These are phyloP conservation scores for Tylopilus balloui DNA, from an alignment of 768 basidiomycete species.

Conservation along the genomic window DNA sequence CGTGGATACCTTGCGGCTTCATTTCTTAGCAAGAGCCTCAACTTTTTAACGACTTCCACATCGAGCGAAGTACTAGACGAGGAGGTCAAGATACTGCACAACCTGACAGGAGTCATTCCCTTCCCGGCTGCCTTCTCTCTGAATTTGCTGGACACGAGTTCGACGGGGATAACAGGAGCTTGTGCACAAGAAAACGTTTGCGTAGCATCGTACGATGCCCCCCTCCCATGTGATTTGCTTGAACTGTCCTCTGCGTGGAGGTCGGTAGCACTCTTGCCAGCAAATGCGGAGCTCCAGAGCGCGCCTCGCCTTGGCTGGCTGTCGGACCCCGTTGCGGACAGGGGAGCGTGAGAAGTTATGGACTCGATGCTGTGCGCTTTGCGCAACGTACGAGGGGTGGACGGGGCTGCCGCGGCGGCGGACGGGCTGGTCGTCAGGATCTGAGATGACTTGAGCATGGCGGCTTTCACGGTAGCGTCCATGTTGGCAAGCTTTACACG, in stretches of 20 bases:
- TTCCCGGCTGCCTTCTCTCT: slow-evolving; percentile 55
- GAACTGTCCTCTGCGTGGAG: slow-evolving; percentile 26
- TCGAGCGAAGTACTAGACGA: slow-evolving; percentile 75
- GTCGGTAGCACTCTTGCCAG: slow-evolving; percentile 30
- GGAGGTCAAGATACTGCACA: slow-evolving; percentile 61
- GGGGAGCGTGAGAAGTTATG: slow-evolving; percentile 46
- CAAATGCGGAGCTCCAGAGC: slow-evolving; percentile 24
- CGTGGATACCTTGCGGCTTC: slow-evolving; percentile 74
- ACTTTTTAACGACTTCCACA: slow-evolving; percentile 81
- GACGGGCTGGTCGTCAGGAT: slow-evolving; percentile 46
- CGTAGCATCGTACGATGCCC: slow-evolving; percentile 54
- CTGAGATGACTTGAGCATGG: slow-evolving; percentile 86
- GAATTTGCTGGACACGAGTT: slow-evolving; percentile 35
- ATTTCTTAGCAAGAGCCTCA: slow-evolving; percentile 82
- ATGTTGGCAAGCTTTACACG: slow-evolving; percentile 77
- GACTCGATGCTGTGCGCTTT: slow-evolving; percentile 73
- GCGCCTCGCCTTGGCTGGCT: slow-evolving; percentile 20
- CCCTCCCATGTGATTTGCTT: slow-evolving; percentile 48
- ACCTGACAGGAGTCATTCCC: slow-evolving; percentile 58
- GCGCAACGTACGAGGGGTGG: slow-evolving; percentile 56
- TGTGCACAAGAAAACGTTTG: slow-evolving; percentile 53
- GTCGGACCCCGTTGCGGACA: slow-evolving; percentile 38
- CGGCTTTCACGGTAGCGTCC: slow-evolving; percentile 83
- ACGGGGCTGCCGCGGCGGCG: slow-evolving; percentile 29
- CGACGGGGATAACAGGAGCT: slow-evolving; percentile 37